Conservation (phyloP, 441 rosid genomes). For the Codiaeum variegatum region DNA sequence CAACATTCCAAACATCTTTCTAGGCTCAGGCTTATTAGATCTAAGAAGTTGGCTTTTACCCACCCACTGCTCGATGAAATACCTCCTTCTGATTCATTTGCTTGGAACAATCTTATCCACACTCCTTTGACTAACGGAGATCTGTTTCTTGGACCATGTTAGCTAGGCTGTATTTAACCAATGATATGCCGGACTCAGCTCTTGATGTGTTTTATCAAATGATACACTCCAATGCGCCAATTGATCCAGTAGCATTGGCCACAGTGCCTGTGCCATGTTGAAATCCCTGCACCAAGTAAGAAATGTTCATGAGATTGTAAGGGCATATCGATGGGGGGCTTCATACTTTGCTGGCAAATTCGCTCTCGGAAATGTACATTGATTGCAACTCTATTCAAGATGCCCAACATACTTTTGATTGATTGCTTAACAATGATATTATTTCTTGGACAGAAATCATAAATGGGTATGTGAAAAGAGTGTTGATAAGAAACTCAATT, state of each 20-base stretch:
- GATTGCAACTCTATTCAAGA: slow-evolving; percentile 33
- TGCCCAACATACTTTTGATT: slow-evolving; percentile 33
- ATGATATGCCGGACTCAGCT: slow-evolving; percentile 32
- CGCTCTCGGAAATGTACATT: slow-evolving; percentile 46
- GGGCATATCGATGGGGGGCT: slow-evolving; percentile 36
- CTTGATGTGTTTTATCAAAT: slow-evolving; percentile 38
- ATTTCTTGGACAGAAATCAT: slow-evolving; percentile 46
- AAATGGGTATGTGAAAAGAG: slow-evolving; percentile 34
- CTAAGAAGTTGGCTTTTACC: slow-evolving; percentile 12
- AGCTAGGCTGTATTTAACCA: slow-evolving; percentile 35
- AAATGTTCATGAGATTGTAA: slow-evolving; percentile 33
- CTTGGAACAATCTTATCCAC: slow-evolving; percentile 48
- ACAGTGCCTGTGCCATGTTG: slow-evolving; percentile 41
- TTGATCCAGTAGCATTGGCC: slow-evolving; percentile 39
- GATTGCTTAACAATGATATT: slow-evolving; percentile 39
- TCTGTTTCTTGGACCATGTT: slow-evolving; percentile 42
- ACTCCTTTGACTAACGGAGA: slow-evolving; percentile 28
- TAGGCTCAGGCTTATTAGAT: no score
- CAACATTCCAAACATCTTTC: background rate
- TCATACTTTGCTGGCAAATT: slow-evolving; percentile 40
- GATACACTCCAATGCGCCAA: slow-evolving; percentile 22
- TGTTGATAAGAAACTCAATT: slow-evolving; percentile 37
- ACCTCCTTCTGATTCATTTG: slow-evolving; percentile 31
- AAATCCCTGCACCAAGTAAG: slow-evolving; percentile 40
- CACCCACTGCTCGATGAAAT: slow-evolving; percentile 42